Conservation (phyloP, 2,329 filamentous ascomycete species). For the Chalaropsis thielavioides region DNA sequence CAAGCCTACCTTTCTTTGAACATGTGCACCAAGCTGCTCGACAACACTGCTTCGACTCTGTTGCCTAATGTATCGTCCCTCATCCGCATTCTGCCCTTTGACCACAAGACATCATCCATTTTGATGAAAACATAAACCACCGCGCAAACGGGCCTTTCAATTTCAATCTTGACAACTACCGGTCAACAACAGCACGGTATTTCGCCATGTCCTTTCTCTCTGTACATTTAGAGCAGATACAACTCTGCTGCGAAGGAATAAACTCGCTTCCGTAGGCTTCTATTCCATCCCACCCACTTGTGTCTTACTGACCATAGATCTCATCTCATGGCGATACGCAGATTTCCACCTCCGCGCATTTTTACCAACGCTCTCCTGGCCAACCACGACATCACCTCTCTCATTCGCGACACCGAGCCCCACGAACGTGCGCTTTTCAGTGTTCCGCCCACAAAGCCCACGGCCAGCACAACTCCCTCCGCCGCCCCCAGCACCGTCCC, state of each 20-base stretch:
- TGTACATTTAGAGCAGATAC: conserved; percentile 62
- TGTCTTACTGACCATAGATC: conserved; percentile 15
- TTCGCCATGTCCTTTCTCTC: conserved; percentile 50
- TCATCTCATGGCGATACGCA: conserved; percentile 25
- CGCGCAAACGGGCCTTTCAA: too few species aligned
- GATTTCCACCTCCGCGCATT: conserved; percentile 80
- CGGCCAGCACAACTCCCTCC: conserved; percentile 25
- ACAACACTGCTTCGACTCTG: neutral
- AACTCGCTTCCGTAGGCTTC: conserved; percentile 52
- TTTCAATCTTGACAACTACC: too few species aligned
- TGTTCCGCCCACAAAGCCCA: conserved; percentile 49
- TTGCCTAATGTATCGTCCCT: neutral
- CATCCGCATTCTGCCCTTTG: too few species aligned
- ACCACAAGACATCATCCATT: too few species aligned
- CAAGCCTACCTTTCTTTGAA: neutral
- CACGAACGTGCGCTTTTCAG: conserved; percentile 95
- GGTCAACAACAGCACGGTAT: too few species aligned
- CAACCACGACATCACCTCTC: conserved; percentile 77
- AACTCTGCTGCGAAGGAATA: conserved; percentile 61
- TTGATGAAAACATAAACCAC: too few species aligned
- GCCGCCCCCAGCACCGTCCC: conserved; percentile 18
- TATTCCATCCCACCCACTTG: neutral
- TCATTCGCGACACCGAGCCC: conserved; percentile 88
- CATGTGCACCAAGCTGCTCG: neutral
- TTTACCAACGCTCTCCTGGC: conserved; percentile 89